Evolutionary conservation across 2,329 filamentous ascomycete genomes (phyloP).

Genomic region (Exserohilum rostratum): DNA sequence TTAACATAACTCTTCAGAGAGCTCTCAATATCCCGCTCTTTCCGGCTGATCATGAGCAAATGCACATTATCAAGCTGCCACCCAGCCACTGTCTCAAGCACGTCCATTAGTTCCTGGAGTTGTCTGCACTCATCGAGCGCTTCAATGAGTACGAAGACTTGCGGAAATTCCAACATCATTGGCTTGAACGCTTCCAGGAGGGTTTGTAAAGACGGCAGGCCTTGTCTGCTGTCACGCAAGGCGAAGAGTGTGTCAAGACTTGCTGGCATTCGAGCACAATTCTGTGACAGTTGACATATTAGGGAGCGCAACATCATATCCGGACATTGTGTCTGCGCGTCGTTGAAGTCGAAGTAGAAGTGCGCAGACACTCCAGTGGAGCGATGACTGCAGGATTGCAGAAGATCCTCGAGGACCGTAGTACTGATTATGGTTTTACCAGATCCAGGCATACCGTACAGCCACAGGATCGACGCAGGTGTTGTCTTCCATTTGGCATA

Average conservation of each 20-base stretch:
- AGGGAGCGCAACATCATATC: slow-evolving; percentile 49
- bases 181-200: slow-evolving; percentile 28
- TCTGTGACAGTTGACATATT: slow-evolving; percentile 43
- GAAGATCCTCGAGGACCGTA: slow-evolving; percentile 41
- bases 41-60: slow-evolving; percentile 37
- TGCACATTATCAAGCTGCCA: slow-evolving; percentile 33
- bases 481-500: slow-evolving; percentile 43
- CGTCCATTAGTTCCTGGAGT: slow-evolving; percentile 27
- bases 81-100: slow-evolving; percentile 23
- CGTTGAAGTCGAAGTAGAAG: slow-evolving; percentile 48
- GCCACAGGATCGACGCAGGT: slow-evolving; percentile 44
- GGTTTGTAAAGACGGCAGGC: slow-evolving; percentile 27
- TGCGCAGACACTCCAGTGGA: slow-evolving; percentile 21
- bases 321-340: slow-evolving; percentile 44
- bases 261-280: slow-evolving; percentile 13
- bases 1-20: slow-evolving; percentile 21
- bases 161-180: slow-evolving; percentile 33
- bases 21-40: slow-evolving; percentile 35
- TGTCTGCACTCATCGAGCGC: slow-evolving; percentile 39
- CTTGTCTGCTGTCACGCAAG: slow-evolving; percentile 26
- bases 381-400: slow-evolving; percentile 19
- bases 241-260: slow-evolving; percentile 35
- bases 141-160: slow-evolving; percentile 31
- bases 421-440: slow-evolving; percentile 53
- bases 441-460: slow-evolving; percentile 51